Percentiles rank a stretch among this genome's conserved stretches.
Evolutionary conservation across 2,329 filamentous ascomycete species (phyloP).

Genomic region (Paraphaeosphaeria minitans): DNA sequence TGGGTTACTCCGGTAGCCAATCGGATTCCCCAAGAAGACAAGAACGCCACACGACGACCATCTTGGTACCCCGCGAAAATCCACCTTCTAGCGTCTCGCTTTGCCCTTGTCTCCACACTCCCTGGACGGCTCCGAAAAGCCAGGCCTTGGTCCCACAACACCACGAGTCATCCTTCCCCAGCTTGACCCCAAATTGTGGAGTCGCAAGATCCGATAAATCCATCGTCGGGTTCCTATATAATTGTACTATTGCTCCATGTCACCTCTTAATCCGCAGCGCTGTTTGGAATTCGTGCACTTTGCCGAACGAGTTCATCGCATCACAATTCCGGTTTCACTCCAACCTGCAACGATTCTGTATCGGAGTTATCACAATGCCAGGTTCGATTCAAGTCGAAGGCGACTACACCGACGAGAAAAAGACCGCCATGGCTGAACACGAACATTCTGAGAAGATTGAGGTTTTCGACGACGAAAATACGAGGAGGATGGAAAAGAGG

Average conservation of each 20-base stretch:
- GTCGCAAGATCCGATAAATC: not conserved
- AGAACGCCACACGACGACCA: not conserved
- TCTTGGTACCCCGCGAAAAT: not conserved
- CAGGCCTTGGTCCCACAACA: not conserved
- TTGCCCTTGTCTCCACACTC: not conserved
- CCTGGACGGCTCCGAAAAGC: constrained; percentile 8
- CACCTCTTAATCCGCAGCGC: not conserved
- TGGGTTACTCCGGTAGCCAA: constrained; percentile 6
- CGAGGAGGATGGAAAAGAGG: constrained; percentile 2
- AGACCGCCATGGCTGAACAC: not conserved
- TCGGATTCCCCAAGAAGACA: not conserved
- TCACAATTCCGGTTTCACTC: not conserved
- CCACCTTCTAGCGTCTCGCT: not conserved
- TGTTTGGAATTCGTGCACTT: not conserved
- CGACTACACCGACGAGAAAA: constrained; percentile 9
- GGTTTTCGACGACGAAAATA: constrained; percentile 10
- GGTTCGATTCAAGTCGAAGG: not conserved
- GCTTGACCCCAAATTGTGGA: constrained; percentile 4
- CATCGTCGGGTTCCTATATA: not conserved
- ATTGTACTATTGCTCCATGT: not conserved
- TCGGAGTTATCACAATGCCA: not conserved
- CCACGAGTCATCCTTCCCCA: not conserved
- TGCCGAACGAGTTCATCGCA: not conserved
- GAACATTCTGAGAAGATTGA: constrained; percentile 9
- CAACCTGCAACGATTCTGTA: not conserved